Conservation (phyloP, 176 grass and related monocot genomes). For the Tillandsia leiboldiana region DNA sequence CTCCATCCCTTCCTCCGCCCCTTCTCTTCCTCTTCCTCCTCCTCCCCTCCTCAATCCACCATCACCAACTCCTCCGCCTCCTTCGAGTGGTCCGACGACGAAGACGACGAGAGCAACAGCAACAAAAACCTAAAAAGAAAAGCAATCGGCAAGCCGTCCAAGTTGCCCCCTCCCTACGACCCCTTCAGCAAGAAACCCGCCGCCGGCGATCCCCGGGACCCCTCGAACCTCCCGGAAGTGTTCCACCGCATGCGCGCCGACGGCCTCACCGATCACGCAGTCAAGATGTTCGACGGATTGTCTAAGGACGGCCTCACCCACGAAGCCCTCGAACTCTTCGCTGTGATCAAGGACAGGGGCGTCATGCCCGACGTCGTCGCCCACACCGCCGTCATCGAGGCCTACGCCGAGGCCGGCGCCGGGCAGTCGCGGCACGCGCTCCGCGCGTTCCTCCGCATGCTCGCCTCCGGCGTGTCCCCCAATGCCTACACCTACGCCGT, state of each 20-base stretch:
- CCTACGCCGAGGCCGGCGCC: constrained; percentile 55
- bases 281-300: constrained; percentile 99
- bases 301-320: constrained; percentile 77
- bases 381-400: constrained; percentile 76
- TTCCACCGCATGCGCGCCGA: constrained; percentile 73
- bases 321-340: constrained; percentile 62
- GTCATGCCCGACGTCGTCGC: constrained; percentile 84
- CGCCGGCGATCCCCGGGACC: constrained; percentile 35
- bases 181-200: constrained; percentile 65
- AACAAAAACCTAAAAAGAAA: not conserved
- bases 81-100: constrained; percentile 81
- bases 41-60: constrained; percentile 3
- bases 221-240: constrained; percentile 71
- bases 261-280: constrained; percentile 70
- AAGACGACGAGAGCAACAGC: constrained; percentile 18
- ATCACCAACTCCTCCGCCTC: constrained; percentile 60
- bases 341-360: constrained; percentile 69
- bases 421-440: constrained; percentile 48
- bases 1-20: constrained; percentile 8
- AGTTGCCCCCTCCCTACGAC: constrained; percentile 58
- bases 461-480: constrained; percentile 41
- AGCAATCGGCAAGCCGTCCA: not conserved
- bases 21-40: not conserved
- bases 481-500: constrained; percentile 70
- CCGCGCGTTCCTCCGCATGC: constrained; percentile 69